These are phyloP conservation scores for Corinectria fuckeliana DNA, from an alignment of 2,329 filamentous ascomycete species.

Conservation along the genomic window DNA sequence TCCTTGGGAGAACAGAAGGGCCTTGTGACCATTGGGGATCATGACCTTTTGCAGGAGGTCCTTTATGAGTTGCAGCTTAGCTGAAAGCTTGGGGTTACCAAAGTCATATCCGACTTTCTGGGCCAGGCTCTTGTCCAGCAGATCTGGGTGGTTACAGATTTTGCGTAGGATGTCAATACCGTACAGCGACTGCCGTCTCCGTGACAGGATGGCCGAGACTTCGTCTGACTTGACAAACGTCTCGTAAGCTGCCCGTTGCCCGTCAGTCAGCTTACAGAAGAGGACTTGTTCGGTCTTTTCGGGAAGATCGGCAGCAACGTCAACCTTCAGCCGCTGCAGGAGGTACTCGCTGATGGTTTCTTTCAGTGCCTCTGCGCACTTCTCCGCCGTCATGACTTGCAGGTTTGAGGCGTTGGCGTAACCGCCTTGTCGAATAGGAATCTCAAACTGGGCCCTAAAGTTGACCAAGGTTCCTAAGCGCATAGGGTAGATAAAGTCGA, in stretches of 20 bases:
- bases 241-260: conserved; percentile 82
- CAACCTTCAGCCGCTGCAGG: conserved; percentile 88
- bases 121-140: conserved; percentile 68
- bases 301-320: conserved; percentile 91
- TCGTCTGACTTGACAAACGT: conserved; percentile 82
- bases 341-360: conserved; percentile 94
- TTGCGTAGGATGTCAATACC: conserved; percentile 93
- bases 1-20: conserved; percentile 89
- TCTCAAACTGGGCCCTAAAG: conserved; percentile 90
- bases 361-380: conserved; percentile 92
- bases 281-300: conserved; percentile 96
- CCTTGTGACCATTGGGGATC: conserved; percentile 91
- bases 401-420: conserved; percentile 95
- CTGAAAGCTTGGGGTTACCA: conserved; percentile 79
- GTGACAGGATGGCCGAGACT: conserved; percentile 80
- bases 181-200: conserved; percentile 79
- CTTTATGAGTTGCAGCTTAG: conserved; percentile 95
- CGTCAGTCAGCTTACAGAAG: conserved; percentile 85
- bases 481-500: conserved; percentile 98
- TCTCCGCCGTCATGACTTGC: conserved; percentile 92
- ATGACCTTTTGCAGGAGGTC: conserved; percentile 81
- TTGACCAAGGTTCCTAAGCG: conserved; percentile 88
- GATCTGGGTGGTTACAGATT: conserved; percentile 96
- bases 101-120: conserved; percentile 73
- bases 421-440: conserved; percentile 90